Evolutionary conservation across 2,329 filamentous ascomycete genomes (phyloP), one percentile per base, ranked within the genome.

Genomic region (Fusarium multiceps): DNA sequence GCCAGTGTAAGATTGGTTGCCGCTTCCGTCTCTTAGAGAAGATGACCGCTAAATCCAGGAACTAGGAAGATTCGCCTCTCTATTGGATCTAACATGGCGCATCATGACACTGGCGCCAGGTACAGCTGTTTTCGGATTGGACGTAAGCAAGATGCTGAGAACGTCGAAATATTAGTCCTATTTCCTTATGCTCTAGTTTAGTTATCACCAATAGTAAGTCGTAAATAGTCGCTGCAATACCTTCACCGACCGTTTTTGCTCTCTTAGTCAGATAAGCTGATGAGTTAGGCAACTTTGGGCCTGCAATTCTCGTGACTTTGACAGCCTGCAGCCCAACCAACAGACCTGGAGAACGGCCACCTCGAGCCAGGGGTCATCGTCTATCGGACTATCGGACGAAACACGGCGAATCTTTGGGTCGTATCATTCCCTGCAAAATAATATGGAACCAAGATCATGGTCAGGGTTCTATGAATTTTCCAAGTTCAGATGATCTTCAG

Each of bases 221-320:
- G 27, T 28, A 14, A 46, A 47, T 69, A 74, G 59, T 74, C 72
- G 71, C 72, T 59, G 21, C 14, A 54, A 55, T 25, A 41, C 25
- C 32, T 56, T 66, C 49, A 37, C 23, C 32, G 34, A 46, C 47
- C 55, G 23, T 23, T 18, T 53, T 14, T 1, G 12, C 11, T 42
- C 23, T 42, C 28, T 45, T 50, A 27, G 45, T 51, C 34, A 46
- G 46, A 27, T 41, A 25, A 43, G 20, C 41, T 45, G 14, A 49
- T 60, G 37, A 40, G 48, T 60, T 43, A 40, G 48, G 37, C 42
- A 30, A n/a, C 13, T 46, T 41, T 28, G 30, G 48, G 47, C 42
- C 13, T 61, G 18, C 3, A n/a, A 37, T 50, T 64, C 68, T 71
- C 59, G 68, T 69, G 68, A 69, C 55, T 41, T 58, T 21, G 37